A percentile compares a stretch with the other conserved stretches of the same genome.
These are phyloP conservation scores for Canna indica DNA, from an alignment of 176 grass and related monocot genomes.

Conservation along the genomic window DNA sequence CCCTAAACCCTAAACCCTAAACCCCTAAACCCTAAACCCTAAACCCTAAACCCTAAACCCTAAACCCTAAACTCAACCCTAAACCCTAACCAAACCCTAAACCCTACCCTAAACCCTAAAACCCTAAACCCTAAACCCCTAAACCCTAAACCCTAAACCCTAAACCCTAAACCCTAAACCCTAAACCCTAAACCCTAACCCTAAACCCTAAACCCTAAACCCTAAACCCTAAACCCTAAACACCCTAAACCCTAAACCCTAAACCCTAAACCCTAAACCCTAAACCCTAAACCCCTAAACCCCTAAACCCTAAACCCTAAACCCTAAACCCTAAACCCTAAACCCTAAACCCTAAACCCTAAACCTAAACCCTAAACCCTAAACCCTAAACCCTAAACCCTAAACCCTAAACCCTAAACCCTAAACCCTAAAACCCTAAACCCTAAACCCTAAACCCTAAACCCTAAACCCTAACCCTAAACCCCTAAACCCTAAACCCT, in stretches of 20 bases:
- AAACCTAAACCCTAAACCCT: constrained; percentile 16
- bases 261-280: constrained; percentile 18
- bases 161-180: neutral
- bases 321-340: constrained; percentile 15
- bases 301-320: constrained; percentile 20
- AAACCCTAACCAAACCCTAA: too few relatives aligned
- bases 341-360: neutral
- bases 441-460: constrained; percentile 5
- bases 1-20: too few relatives aligned
- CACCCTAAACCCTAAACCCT: constrained; percentile 23
- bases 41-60: neutral
- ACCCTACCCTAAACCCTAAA: neutral
- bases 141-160: neutral
- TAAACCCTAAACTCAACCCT: neutral
- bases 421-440: constrained; percentile 11
- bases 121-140: too few relatives aligned
- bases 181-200: neutral
- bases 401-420: constrained; percentile 1
- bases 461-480: constrained; percentile 14
- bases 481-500: too few relatives aligned
- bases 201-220: constrained; percentile 1
- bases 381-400: constrained; percentile 22
- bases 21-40: too few relatives aligned
- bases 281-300: too few relatives aligned
- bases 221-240: constrained; percentile 2